Evolutionary conservation across 345 rosid genomes (phyloP), one percentile per base, ranked within the genome.

Genomic region (Syzygium aromaticum): DNA sequence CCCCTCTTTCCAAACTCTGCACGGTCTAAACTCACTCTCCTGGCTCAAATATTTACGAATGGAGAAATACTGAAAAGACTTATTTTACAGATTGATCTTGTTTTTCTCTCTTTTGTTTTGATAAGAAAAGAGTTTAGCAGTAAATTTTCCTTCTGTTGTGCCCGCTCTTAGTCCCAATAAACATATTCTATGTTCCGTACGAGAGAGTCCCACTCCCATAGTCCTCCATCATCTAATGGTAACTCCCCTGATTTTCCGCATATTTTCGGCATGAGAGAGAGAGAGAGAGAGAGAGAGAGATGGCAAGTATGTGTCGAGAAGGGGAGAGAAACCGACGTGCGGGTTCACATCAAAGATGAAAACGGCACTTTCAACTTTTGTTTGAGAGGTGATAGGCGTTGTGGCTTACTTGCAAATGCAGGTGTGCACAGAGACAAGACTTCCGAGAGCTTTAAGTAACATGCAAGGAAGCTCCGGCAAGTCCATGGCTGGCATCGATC

Each of bases 391-490:
- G 88, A 40, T 63, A 54, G 56, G 63, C 51, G 30, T 43, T 14
- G 54, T 87, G 84, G 91, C 64, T 85, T 80, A 80, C 87, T 87
- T 87, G 86, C 77, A 83, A 84, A 64, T 78, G 86, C 43, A 84
- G 86, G 73, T 8, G 59, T 83, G 43, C 46, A 21, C 49, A 38
- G 49, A 73, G 82, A 38, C 27, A 73, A 73, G 4, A 73, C 25
- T 1, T 11, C 4, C 27, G 8, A 85, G 63, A 51, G 54, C 86
- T 84, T 93, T 93, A 90, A 92, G 93, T 94, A 92, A 86, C 84
- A 90, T 92, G 91, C 86, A 94, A 94, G 96, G 88, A 89, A 94
- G 80, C 89, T 88, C 85, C 14, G 43, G 82, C 49, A 19, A 19
- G 82, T 38, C 82, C 14, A 38, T 73, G 82, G 82, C 82, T 21